Percentiles rank a stretch among this genome's conserved stretches.
Evolutionary conservation across 495 filamentous ascomycete genomes (phyloP).

Genomic region (Talaromyces nanjingensis): DNA sequence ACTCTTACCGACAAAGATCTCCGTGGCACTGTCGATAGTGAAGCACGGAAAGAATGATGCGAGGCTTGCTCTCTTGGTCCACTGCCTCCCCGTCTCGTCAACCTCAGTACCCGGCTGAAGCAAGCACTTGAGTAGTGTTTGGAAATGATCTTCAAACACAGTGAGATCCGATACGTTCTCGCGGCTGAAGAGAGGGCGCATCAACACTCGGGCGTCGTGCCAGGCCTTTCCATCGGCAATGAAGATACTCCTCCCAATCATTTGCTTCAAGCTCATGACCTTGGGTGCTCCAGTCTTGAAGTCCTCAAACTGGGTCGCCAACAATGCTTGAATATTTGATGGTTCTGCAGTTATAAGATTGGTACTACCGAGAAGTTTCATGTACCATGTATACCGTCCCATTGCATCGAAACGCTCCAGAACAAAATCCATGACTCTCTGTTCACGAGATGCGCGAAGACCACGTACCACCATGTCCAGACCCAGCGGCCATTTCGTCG

Average conservation of each 20-base stretch:
- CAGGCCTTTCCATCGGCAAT: slow-evolving; percentile 42
- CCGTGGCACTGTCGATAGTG: slow-evolving; percentile 22
- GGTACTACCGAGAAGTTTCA: not conserved
- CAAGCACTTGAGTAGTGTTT: not conserved
- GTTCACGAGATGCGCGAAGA: not conserved
- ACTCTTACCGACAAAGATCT: slow-evolving; percentile 64
- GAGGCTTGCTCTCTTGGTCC: not conserved
- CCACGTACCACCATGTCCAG: not conserved
- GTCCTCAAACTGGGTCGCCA: slow-evolving; percentile 49
- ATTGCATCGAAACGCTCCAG: not conserved
- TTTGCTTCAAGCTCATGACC: slow-evolving; percentile 25
- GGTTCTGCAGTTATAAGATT: slow-evolving; percentile 38
- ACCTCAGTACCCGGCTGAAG: slow-evolving; percentile 11
- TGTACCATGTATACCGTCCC: not conserved
- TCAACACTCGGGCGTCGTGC: slow-evolving; percentile 46
- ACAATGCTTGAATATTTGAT: slow-evolving; percentile 46
- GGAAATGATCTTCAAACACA: not conserved
- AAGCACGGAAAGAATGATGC: slow-evolving; percentile 44
- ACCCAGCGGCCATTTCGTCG: not conserved
- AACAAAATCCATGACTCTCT: not conserved
- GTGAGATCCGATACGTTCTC: slow-evolving; percentile 24
- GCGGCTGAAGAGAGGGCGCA: slow-evolving; percentile 49
- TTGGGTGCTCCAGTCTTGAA: slow-evolving; percentile 35
- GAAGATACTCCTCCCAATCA: slow-evolving; percentile 44
- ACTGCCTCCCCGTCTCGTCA: not conserved